Evolutionary conservation across 176 grass and related monocot genomes (phyloP).

Genomic region (Cenchrus fungigraminus): DNA sequence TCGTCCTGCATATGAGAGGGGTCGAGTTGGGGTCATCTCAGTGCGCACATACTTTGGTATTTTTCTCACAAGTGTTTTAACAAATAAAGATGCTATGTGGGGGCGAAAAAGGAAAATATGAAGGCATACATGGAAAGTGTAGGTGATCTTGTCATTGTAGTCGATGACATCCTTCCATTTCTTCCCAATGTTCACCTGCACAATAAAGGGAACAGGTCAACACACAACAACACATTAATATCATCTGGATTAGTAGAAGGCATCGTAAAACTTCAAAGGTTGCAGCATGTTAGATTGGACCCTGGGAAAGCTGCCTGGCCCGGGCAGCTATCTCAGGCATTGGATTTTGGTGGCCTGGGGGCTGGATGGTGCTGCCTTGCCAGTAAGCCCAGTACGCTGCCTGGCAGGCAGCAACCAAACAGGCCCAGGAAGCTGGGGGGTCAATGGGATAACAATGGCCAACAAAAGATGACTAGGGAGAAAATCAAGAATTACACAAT

Average conservation of each 20-base stretch:
- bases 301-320: too few relatives aligned
- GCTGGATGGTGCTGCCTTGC: too few relatives aligned
- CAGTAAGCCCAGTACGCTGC: too few relatives aligned
- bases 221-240: neutral
- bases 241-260: neutral
- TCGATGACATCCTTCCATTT: conserved; percentile 99
- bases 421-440: neutral
- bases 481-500: neutral
- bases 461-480: neutral
- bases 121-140: conserved; percentile 91
- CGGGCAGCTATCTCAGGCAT: too few relatives aligned
- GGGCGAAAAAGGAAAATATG: neutral
- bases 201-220: neutral
- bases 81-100: neutral
- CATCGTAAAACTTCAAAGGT: neutral
- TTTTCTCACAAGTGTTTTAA: neutral
- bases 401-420: too few relatives aligned
- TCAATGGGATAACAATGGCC: neutral
- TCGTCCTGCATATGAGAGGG: conserved; percentile 64
- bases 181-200: conserved; percentile 91
- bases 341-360: too few relatives aligned
- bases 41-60: neutral
- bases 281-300: neutral
- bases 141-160: conserved; percentile 89
- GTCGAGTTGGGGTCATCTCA: conserved; percentile 28